Percentiles rank a stretch among this genome's conserved stretches.
These are phyloP conservation scores for Hebeloma cylindrosporum DNA, from an alignment of 768 basidiomycete species.

Conservation along the genomic window DNA sequence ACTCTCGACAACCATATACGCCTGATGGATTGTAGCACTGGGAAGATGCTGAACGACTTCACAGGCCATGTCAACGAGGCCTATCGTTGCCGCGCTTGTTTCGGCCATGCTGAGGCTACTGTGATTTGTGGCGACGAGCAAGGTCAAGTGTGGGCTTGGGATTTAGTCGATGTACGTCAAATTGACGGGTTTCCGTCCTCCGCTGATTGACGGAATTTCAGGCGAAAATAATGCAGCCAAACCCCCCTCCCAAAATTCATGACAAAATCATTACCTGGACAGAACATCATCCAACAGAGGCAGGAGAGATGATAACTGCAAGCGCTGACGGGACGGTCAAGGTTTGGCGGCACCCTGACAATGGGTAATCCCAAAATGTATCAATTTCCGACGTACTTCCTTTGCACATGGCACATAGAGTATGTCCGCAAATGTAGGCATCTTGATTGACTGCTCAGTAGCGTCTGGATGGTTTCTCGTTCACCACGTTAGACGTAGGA, in stretches of 20 bases:
- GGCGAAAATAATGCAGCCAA: slow-evolving; percentile 70
- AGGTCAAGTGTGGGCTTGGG: slow-evolving; percentile 91
- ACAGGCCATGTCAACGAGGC: slow-evolving; percentile 70
- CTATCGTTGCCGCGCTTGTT: slow-evolving; percentile 80
- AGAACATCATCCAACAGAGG: slow-evolving; percentile 82
- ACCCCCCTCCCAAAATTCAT: slow-evolving; percentile 78
- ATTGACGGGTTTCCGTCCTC: slow-evolving; percentile 2
- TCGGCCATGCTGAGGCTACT: slow-evolving; percentile 78
- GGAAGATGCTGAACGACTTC: slow-evolving; percentile 85
- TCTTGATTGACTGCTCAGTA: no score
- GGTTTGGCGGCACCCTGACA: slow-evolving; percentile 68
- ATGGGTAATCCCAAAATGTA: slow-evolving; percentile 3
- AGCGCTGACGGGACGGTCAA: slow-evolving; percentile 91
- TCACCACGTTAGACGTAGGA: no score
- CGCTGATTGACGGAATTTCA: slow-evolving; percentile 29
- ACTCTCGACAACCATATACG: slow-evolving; percentile 84
- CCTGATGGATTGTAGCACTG: slow-evolving; percentile 80
- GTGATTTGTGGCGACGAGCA: slow-evolving; percentile 90
- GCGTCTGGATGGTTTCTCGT: no score
- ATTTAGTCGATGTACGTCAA: slow-evolving; percentile 74
- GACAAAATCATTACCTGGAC: slow-evolving; percentile 88
- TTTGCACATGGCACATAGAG: no score
- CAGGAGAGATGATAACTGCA: slow-evolving; percentile 83
- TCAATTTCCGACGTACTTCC: no score
- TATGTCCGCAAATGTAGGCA: no score